phyloP scores from a whole-genome alignment of 176 grass and related monocot species.

The Triticum monococcum region DNA sequence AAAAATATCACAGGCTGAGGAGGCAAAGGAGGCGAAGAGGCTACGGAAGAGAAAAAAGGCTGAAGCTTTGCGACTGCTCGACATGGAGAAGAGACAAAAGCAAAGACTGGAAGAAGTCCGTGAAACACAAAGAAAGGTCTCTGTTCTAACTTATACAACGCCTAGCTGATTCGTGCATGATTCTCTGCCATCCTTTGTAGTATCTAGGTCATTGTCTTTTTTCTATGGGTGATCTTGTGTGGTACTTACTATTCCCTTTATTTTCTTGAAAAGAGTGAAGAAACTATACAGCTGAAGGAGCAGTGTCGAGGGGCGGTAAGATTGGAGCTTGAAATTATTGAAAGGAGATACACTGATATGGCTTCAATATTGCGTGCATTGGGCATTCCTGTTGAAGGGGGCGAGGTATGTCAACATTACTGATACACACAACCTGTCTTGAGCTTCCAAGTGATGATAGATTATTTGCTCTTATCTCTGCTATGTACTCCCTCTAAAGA shows the following conservation, averaged over 20 bases:
- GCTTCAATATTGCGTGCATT: constrained; percentile 64
- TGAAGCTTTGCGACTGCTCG: constrained; percentile 55
- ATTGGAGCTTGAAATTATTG: constrained; percentile 72
- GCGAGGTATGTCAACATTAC: constrained; percentile 51
- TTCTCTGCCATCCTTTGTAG: neutral
- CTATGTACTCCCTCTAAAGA: neutral
- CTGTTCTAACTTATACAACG: constrained; percentile 1
- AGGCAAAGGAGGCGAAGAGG: constrained; percentile 72
- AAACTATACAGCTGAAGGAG: constrained; percentile 80
- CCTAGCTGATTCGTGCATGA: neutral
- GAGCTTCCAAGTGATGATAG: neutral
- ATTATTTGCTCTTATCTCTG: neutral
- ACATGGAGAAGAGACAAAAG: constrained; percentile 95
- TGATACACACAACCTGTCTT: neutral
- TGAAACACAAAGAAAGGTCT: constrained; percentile 84
- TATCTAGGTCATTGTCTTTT: neutral
- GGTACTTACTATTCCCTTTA: constrained; percentile 24
- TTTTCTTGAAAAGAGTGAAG: constrained; percentile 64
- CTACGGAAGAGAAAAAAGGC: constrained; percentile 84
- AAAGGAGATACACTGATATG: constrained; percentile 59
- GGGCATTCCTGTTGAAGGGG: constrained; percentile 61
- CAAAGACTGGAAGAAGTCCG: constrained; percentile 90
- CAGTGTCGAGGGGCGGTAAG: constrained; percentile 52
- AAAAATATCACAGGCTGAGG: constrained; percentile 62
- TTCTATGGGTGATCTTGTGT: neutral